Percentiles rank a stretch among this genome's conserved stretches.
phyloP scores from a whole-genome alignment of 257 asterid genomes.

The Anisodus acutangulus region DNA sequence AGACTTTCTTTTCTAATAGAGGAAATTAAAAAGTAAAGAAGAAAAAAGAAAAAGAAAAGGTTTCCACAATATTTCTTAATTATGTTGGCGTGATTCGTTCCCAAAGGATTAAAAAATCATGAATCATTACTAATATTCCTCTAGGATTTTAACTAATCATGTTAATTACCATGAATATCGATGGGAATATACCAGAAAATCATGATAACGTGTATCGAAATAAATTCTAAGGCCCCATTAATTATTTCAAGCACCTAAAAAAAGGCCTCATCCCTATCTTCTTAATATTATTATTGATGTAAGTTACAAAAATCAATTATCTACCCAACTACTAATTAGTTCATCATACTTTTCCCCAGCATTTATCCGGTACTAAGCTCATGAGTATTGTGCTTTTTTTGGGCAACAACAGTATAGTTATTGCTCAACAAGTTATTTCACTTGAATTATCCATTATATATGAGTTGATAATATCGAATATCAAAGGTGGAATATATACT shows the following conservation, averaged over 20 bases:
- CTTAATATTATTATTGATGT: background rate
- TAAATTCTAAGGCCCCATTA: constrained; percentile 17
- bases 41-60: background rate
- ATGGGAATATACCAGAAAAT: constrained; percentile 20
- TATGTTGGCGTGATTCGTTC: constrained; percentile 12
- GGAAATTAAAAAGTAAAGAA: background rate
- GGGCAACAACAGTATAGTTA: background rate
- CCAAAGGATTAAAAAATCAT: constrained; percentile 17
- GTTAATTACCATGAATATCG: background rate
- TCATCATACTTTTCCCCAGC: background rate
- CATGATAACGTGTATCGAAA: constrained; percentile 1
- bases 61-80: constrained; percentile 2
- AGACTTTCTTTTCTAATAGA: background rate
- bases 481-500: background rate
- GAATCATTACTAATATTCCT: constrained; percentile 21
- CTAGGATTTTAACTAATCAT: constrained; percentile 5
- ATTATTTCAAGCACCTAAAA: background rate
- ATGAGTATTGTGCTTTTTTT: background rate
- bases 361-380: background rate
- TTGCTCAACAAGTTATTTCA: background rate
- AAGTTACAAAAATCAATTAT: background rate
- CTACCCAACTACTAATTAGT: constrained; percentile 6
- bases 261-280: background rate
- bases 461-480: background rate
- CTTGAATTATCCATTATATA: background rate